phyloP scores from a whole-genome alignment of 345 rosid genomes.

The Toxicodendron radicans region DNA sequence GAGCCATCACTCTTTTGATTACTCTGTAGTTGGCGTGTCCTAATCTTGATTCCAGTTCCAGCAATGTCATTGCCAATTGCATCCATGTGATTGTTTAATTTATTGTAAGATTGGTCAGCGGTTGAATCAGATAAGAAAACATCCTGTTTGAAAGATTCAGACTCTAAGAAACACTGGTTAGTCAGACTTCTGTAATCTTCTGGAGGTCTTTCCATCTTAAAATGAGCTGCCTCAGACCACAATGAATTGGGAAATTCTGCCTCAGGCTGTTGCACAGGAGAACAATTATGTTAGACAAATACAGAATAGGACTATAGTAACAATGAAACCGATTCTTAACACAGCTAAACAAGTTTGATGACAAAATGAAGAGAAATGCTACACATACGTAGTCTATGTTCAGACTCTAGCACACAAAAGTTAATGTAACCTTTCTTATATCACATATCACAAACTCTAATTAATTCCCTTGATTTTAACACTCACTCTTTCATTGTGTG shows the following conservation, averaged over 20 bases:
- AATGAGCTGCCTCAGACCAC: conserved; percentile 9
- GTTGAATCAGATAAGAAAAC: conserved; percentile 20
- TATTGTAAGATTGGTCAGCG: conserved; percentile 13
- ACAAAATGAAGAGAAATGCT: background rate
- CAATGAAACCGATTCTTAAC: background rate
- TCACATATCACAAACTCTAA: too few relatives aligned
- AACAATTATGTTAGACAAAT: conserved; percentile 7
- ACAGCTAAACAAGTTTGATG: background rate
- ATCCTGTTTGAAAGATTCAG: background rate
- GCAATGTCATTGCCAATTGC: conserved; percentile 22
- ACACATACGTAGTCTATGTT: too few relatives aligned
- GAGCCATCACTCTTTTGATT: conserved; percentile 6
- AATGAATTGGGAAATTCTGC: conserved; percentile 15
- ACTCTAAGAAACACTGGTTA: background rate
- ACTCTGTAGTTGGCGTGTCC: conserved; percentile 38
- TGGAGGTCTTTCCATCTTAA: conserved; percentile 9
- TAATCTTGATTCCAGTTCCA: conserved; percentile 46
- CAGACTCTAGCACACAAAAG: too few relatives aligned
- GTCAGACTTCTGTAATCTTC: background rate
- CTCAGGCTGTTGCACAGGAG: conserved; percentile 22
- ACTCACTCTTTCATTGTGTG: too few relatives aligned
- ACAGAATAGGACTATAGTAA: background rate
- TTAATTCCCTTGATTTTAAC: too few relatives aligned
- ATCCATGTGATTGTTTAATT: conserved; percentile 8
- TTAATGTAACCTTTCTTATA: too few relatives aligned